Evolutionary conservation across 441 rosid species (phyloP).

Genomic region (Rhodomyrtus psidioides): DNA sequence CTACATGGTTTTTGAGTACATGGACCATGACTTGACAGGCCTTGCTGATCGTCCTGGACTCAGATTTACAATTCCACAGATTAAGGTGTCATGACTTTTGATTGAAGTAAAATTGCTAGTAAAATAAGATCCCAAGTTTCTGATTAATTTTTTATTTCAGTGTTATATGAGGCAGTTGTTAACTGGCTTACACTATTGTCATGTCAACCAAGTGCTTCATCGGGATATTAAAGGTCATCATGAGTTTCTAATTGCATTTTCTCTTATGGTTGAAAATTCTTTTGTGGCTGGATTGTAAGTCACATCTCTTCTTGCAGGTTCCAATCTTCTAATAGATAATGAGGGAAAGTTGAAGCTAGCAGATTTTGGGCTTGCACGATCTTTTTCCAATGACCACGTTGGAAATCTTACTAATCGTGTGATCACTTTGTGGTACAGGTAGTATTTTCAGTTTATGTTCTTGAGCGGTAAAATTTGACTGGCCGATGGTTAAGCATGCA

Average conservation of each 20-base stretch:
- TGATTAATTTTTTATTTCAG: slow-evolving; percentile 21
- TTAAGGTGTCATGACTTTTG: slow-evolving; percentile 25
- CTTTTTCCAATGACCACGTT: slow-evolving; percentile 60
- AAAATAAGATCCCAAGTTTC: background rate
- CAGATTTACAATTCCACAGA: slow-evolving; percentile 76
- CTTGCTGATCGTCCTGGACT: slow-evolving; percentile 97
- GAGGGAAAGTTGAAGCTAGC: slow-evolving; percentile 94
- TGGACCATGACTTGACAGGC: slow-evolving; percentile 99
- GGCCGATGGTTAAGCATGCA: background rate
- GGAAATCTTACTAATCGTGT: slow-evolving; percentile 88
- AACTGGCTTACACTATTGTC: slow-evolving; percentile 95
- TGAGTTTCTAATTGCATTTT: background rate
- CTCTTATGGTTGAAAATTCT: background rate
- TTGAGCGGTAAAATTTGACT: background rate
- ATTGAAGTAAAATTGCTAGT: background rate
- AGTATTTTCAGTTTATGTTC: background rate
- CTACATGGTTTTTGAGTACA: slow-evolving; percentile 98
- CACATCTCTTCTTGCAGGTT: slow-evolving; percentile 22
- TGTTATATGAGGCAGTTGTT: slow-evolving; percentile 93
- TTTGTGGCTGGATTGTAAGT: background rate
- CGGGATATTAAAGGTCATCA: slow-evolving; percentile 73
- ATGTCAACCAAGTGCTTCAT: slow-evolving; percentile 89
- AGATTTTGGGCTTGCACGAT: slow-evolving; percentile 96
- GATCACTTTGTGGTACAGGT: slow-evolving; percentile 97
- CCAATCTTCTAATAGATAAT: slow-evolving; percentile 92